Base-by-base conservation (phyloP, 495 filamentous ascomycete species). In the Neohortaea acidophila region DNA sequence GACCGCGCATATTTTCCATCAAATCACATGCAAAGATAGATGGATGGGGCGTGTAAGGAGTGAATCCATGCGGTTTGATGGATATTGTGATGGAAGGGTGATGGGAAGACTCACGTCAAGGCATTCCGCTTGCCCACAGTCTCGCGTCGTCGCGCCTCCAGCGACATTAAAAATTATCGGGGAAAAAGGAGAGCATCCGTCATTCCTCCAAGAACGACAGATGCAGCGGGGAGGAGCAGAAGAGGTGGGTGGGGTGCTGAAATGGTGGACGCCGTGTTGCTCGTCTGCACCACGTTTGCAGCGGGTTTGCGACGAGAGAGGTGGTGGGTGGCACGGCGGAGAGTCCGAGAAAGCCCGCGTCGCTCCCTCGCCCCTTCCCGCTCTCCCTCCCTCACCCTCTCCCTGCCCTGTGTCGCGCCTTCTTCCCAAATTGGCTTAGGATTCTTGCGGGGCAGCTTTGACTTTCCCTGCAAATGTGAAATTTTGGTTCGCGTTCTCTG, bases 81-180 rank as follows among this genome's bases (percentile, higher is more conserved):
- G n/a, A n/a, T n/a, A n/a, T n/a, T n/a, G n/a, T n/a, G n/a, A n/a
- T n/a, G n/a, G n/a, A n/a, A n/a, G n/a, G 33, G 18, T 19, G 23
- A 36, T 23, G 23, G 3, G 4, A n/a, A n/a, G 18, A 70, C 70
- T 59, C 64, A 75, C 71, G 67, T 61, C 62, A 72, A 68, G 63
- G 73, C 70, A 63, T 69, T 66, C 55, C 68, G 65, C 60, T 71
- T 73, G 62, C 61, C 68, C 58, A 65, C 59, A 48, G 65, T 59
- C 58, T 65, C 68, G 62, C 71, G 68, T 50, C 68, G 69, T 62
- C 69, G 61, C 41, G 47, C 44, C 49, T 57, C 54, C 38, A 59
- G 48, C 50, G 58, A 61, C 58, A 61, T 61, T 52, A 51, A 49
- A 51, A 39, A 44, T 32, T 31, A 39, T 67, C 64, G 50, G 57